A percentile compares a stretch with the other conserved stretches of the same genome.
phyloP scores from a whole-genome alignment of 805 yeast genomes.

The Yamadazyma nakazawae region DNA sequence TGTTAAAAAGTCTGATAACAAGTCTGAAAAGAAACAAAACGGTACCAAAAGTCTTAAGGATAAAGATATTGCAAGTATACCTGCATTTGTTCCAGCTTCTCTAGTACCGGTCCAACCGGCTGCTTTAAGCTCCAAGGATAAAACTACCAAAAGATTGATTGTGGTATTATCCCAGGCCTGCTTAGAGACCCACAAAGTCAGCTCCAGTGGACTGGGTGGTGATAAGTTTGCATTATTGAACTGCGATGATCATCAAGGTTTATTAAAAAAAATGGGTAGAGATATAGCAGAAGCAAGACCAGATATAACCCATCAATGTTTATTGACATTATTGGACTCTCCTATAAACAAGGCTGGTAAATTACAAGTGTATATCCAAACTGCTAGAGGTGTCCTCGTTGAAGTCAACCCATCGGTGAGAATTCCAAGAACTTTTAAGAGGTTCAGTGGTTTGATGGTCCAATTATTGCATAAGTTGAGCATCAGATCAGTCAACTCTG shows the following conservation, averaged over 20 bases:
- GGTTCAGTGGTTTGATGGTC: slow-evolving; percentile 97
- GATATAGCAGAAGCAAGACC: slow-evolving; percentile 98
- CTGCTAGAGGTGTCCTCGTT: slow-evolving; percentile 89
- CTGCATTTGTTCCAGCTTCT: slow-evolving; percentile 47
- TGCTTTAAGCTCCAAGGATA: slow-evolving; percentile 79
- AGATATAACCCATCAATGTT: slow-evolving; percentile 98
- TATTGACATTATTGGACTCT: slow-evolving; percentile 90
- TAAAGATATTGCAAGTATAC: slow-evolving; percentile 6
- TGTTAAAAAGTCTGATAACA: background rate
- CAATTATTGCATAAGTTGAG: slow-evolving; percentile 90
- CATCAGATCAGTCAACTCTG: slow-evolving; percentile 91
- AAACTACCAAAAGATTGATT: slow-evolving; percentile 77
- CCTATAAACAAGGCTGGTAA: slow-evolving; percentile 97
- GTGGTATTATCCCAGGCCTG: slow-evolving; percentile 97
- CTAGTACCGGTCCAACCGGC: slow-evolving; percentile 86
- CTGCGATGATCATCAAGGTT: slow-evolving; percentile 98
- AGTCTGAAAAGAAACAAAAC: background rate
- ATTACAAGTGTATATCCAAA: slow-evolving; percentile 93
- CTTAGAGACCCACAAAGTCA: slow-evolving; percentile 88
- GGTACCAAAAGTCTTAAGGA: background rate
- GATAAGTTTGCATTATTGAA: slow-evolving; percentile 91
- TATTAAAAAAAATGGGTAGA: slow-evolving; percentile 91
- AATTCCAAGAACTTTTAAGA: slow-evolving; percentile 96
- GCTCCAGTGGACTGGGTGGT: slow-evolving; percentile 70
- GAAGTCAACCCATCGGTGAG: slow-evolving; percentile 96